phyloP scores from a whole-genome alignment of 805 yeast species.

The Wickerhamomyces silvicola region DNA sequence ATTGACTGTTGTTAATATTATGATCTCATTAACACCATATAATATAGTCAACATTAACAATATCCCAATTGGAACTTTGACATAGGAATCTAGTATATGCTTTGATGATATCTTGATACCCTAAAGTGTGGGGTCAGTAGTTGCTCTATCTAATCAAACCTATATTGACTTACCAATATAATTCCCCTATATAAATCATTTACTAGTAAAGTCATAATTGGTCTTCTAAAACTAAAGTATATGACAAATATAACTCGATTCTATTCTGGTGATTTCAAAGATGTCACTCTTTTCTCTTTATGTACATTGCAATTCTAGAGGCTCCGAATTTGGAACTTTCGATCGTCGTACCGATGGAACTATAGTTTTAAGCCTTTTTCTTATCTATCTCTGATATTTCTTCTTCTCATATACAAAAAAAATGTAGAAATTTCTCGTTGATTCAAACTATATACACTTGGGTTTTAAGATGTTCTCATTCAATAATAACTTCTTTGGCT shows the following conservation, averaged over 20 bases:
- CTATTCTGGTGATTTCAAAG: no score
- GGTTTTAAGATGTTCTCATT: not conserved
- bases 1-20: conserved; percentile 27
- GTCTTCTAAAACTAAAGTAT: no score
- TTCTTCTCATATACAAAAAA: not conserved
- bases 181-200: not conserved
- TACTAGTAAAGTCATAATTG: not conserved
- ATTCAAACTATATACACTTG: not conserved
- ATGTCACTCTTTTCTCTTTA: no score
- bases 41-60: conserved; percentile 14
- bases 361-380: no score
- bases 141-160: not conserved
- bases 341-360: no score
- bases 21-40: conserved; percentile 22
- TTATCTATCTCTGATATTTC: no score
- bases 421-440: not conserved
- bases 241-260: no score
- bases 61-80: conserved; percentile 20
- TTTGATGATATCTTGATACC: conserved; percentile 13
- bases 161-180: not conserved
- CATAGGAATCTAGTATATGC: conserved; percentile 17
- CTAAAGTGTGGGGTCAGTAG: conserved; percentile 2
- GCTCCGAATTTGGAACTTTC: no score
- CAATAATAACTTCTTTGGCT: conserved; percentile 31
- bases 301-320: no score